Evolutionary conservation across 148 eudicot genomes (phyloP), one percentile per base, ranked within the genome.

Genomic region (Rhododendron williamsianum): DNA sequence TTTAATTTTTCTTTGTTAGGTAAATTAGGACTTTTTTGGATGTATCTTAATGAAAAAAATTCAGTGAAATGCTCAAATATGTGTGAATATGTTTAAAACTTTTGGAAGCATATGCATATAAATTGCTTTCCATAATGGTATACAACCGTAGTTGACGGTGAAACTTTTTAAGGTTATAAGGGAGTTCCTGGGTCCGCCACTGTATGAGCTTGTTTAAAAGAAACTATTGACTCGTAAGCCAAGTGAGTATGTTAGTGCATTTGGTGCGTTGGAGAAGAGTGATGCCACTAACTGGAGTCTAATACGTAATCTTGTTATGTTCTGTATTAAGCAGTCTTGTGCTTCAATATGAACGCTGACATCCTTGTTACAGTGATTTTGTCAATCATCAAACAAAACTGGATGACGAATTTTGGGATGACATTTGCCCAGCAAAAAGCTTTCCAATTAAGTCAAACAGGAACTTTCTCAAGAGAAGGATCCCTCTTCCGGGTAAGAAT

Each of bases 401-500:
- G 76, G 78, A 76, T 89, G 82, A 88, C 76, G 48, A 76, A 58
- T 81, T 58, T 41, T 78, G 77, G 69, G 86, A 65, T 81, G 89
- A 65, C 38, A 18, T 38, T 86, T 81, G 85, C 84, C 87, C 86
- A 73, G 87, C 87, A 56, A 86, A 82, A 65, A 80, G 41, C 16
- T 63, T 33, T 12, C 67, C 69, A 46, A 78, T 65, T 77, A 49
- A n/a, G 85, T 83, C 82, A 81, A 84, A 74, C 60, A 83, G 56
- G 80, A 85, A 52, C 56, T 73, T 89, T 84, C 81, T 89, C 45
- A 92, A 87, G 85, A 92, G 86, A 86, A 93, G 91, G 81, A 89
- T 87, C 83, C 84, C 91, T 76, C 25, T 87, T 82, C 84, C 91
- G 65, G 95, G 98, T 95, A 90, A 84, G 78, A 54, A 12, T 83